Evolutionary conservation across 2,329 filamentous ascomycete species (phyloP), one percentile per base, ranked within the genome.

Genomic region (Hypoxylon sp.): DNA sequence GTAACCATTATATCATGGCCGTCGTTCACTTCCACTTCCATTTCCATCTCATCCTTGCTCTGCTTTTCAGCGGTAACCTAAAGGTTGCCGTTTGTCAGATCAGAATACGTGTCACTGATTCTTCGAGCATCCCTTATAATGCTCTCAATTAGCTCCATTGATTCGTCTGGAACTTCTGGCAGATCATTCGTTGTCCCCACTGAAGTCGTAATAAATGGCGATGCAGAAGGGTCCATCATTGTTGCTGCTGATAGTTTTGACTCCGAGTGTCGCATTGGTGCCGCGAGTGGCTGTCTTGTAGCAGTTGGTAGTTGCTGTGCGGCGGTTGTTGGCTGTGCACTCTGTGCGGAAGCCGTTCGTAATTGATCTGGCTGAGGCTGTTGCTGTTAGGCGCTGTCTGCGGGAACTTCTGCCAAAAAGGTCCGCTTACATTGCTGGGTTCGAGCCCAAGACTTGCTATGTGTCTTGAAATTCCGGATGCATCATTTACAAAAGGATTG

Each of bases 361-460:
- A 41, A 60, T 51, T 56, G 50, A 57, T 66, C 57, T 68, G 68
- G 65, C 57, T 71, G 73, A 71, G 68, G 67, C 74, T 76, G 61
- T 71, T 72, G 74, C 68, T 76, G 74, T 77, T 76, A 77, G 74
- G 73, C 74, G 74, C 69, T 71, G 73, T 71, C 73, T 73, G 67
- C 70, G 70, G 69, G 58, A 68, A 60, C 62, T 62, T 70, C 65
- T 75, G 73, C 71, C 70, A 73, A 61, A 73, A 71, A 71, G 74
- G 68, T 74, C 73, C 73, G 74, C 75, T 77, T 77, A 77, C 75
- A 74, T 75, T 71, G 69, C 69, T 74, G 57, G 71, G 67, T 65
- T 74, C 70, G 58, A 65, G 60, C 63, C 69, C 73, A 68, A 62
- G 62, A 47, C 47, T 63, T 59, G 73, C 56, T 25, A 70, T 54